Percentiles rank a stretch among this genome's conserved stretches.
Conservation (phyloP, 225 moss, liverwort and hornwort genomes). For the Ulota crispa region DNA sequence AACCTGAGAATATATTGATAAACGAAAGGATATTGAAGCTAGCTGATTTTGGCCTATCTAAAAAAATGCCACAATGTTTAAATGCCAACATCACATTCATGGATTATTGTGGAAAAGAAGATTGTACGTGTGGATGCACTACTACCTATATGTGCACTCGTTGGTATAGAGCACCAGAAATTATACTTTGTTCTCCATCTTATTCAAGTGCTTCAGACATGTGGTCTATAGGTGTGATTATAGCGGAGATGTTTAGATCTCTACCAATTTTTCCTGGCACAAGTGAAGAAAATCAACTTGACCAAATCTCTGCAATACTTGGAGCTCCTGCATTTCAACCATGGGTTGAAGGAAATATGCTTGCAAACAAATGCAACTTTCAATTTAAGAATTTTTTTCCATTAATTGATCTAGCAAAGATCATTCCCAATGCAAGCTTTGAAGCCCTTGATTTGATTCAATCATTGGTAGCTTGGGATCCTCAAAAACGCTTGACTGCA, state of each 20-base stretch:
- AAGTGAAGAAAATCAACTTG: conserved; percentile 5
- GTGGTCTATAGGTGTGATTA: conserved; percentile 78
- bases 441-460: conserved; percentile 18
- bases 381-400: background rate
- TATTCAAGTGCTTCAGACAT: conserved; percentile 70
- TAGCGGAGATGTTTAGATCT: conserved; percentile 67
- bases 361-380: conserved; percentile 4
- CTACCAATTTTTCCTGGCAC: conserved; percentile 48
- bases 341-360: background rate
- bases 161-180: conserved; percentile 77
- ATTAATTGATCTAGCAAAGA: background rate
- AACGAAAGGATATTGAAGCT: conserved; percentile 8
- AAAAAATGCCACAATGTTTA: conserved; percentile 36
- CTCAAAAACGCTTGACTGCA: background rate
- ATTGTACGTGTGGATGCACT: conserved; percentile 41
- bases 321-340: background rate
- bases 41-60: conserved; percentile 70
- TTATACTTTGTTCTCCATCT: conserved; percentile 61
- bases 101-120: conserved; percentile 31
- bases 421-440: conserved; percentile 21
- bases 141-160: conserved; percentile 73
- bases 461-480: conserved; percentile 21
- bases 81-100: background rate
- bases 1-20: conserved; percentile 22
- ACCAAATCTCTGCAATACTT: background rate